Conservation (phyloP, 108 stramenopile species). For the Seminavis robusta region DNA sequence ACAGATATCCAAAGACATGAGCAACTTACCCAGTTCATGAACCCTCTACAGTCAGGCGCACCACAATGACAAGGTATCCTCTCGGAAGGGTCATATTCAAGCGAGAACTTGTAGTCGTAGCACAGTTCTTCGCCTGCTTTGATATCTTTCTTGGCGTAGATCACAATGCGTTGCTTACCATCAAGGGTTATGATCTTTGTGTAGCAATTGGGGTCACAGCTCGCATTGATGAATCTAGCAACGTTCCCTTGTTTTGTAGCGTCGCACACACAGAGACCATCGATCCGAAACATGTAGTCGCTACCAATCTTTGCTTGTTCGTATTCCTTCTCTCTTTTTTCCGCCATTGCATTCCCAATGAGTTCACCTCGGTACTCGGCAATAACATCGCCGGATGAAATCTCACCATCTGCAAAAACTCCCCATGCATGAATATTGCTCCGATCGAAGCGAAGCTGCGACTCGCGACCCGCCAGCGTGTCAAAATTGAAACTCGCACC, state of each 20-base stretch:
- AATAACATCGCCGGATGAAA: constrained; percentile 72
- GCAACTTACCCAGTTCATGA: constrained; percentile 90
- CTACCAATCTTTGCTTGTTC: constrained; percentile 78
- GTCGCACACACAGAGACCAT: constrained; percentile 73
- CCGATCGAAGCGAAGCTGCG: constrained; percentile 61
- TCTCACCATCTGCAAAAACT: constrained; percentile 68
- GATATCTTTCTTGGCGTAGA: constrained; percentile 91
- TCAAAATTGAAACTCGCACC: constrained; percentile 31
- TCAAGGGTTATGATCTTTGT: constrained; percentile 79
- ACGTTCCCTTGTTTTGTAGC: constrained; percentile 86
- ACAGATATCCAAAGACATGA: no score
- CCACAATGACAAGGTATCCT: constrained; percentile 74
- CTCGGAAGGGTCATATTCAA: constrained; percentile 63
- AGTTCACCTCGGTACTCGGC: constrained; percentile 94
- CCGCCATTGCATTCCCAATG: constrained; percentile 85
- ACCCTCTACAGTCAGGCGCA: constrained; percentile 65
- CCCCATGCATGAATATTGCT: constrained; percentile 84
- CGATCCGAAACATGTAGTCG: constrained; percentile 97
- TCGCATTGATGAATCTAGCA: constrained; percentile 96
- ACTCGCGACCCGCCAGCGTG: constrained; percentile 63
- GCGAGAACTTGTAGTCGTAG: constrained; percentile 96
- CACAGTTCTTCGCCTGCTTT: constrained; percentile 90
- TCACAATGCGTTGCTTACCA: constrained; percentile 76
- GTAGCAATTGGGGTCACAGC: constrained; percentile 90
- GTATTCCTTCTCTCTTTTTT: constrained; percentile 86